phyloP scores from a whole-genome alignment of 495 filamentous ascomycete species.

The Symbiotaphrina buchneri region DNA sequence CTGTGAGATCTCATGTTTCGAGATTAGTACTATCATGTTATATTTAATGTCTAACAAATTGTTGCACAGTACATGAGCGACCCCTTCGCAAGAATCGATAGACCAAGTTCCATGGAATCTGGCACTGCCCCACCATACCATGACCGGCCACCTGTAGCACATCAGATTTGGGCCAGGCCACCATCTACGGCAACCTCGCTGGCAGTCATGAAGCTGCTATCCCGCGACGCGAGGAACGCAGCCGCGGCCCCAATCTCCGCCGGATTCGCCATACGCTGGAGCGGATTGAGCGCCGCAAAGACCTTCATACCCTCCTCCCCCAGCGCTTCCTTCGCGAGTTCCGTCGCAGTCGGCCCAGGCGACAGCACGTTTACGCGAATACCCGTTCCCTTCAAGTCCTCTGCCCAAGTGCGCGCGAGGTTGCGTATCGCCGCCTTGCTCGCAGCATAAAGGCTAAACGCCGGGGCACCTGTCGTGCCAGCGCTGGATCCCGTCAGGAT shows the following conservation, averaged over 20 bases:
- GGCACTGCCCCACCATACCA: too few species aligned
- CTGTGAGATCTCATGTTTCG: too few species aligned
- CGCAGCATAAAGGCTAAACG: slow-evolving; percentile 7
- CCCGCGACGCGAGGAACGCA: slow-evolving; percentile 8
- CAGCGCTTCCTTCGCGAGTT: slow-evolving; percentile 8
- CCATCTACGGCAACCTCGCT: too few species aligned
- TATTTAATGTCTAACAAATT: too few species aligned
- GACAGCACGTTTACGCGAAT: slow-evolving; percentile 9
- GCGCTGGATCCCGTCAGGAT: slow-evolving; percentile 10
- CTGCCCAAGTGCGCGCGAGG: slow-evolving; percentile 8
- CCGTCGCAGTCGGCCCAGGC: slow-evolving; percentile 8
- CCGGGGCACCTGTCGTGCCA: slow-evolving; percentile 7
- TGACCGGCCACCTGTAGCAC: too few species aligned
- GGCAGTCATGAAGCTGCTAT: slow-evolving; percentile 11
- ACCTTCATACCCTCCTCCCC: slow-evolving; percentile 9
- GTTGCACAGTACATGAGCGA: too few species aligned
- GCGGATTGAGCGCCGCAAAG: slow-evolving; percentile 6
- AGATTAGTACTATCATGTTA: too few species aligned
- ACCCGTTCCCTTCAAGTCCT: slow-evolving; percentile 8
- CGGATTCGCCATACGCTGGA: slow-evolving; percentile 8
- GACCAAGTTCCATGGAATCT: too few species aligned
- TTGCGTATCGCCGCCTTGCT: slow-evolving; percentile 10
- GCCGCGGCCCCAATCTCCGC: slow-evolving; percentile 9
- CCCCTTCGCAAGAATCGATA: too few species aligned
- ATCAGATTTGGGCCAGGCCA: too few species aligned